Conservation (phyloP, 2,329 filamentous ascomycete species). For the Clarireedia sp. region DNA sequence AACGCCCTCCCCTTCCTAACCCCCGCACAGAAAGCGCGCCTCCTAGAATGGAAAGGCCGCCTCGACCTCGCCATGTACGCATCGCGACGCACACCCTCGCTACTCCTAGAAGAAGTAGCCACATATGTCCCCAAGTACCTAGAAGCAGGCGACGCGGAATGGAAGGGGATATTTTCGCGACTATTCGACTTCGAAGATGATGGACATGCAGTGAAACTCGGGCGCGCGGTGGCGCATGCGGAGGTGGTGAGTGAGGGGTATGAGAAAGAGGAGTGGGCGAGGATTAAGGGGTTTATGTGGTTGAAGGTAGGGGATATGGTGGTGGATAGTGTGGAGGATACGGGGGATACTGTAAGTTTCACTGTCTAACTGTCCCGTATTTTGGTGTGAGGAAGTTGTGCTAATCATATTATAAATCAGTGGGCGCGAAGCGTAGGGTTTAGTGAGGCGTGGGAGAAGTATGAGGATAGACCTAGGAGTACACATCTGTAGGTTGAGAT, state of each 20-base stretch:
- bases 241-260: constrained; percentile 42
- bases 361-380: too few species aligned
- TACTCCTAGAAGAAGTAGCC: constrained; percentile 51
- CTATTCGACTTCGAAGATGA: constrained; percentile 56
- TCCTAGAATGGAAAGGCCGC: constrained; percentile 78
- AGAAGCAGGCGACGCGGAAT: constrained; percentile 22
- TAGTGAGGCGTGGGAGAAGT: constrained; percentile 54
- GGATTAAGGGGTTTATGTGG: constrained; percentile 52
- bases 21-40: constrained; percentile 50
- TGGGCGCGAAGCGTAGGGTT: constrained; percentile 60
- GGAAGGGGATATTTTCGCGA: constrained; percentile 37
- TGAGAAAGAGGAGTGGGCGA: constrained; percentile 41
- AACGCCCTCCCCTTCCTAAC: constrained; percentile 54
- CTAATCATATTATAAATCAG: constrained; percentile 10
- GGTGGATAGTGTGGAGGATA: constrained; percentile 50
- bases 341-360: constrained; percentile 26
- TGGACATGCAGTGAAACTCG: constrained; percentile 72
- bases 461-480: constrained; percentile 18
- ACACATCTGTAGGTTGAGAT: constrained; percentile 13
- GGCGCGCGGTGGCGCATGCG: constrained; percentile 60
- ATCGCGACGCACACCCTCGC: constrained; percentile 54
- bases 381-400: not conserved
- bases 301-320: constrained; percentile 51
- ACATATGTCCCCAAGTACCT: constrained; percentile 44
- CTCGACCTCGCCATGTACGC: constrained; percentile 68